Percentiles rank a stretch among this genome's conserved stretches.
Evolutionary conservation across 306 rosid species (phyloP).

Genomic region (Quercus bicolor): DNA sequence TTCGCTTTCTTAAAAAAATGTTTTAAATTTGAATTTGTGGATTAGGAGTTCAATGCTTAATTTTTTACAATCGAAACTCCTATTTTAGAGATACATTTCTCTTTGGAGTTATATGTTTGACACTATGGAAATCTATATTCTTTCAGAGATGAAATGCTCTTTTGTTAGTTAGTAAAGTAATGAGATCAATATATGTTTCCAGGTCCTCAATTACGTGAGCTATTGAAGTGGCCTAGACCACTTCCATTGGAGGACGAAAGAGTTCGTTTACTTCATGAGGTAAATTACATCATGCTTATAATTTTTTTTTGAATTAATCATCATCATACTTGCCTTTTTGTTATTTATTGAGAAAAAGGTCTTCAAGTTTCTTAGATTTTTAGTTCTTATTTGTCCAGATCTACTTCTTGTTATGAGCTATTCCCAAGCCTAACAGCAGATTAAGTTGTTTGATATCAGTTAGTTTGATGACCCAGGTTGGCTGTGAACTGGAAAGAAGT

Average conservation of each 20-base stretch:
- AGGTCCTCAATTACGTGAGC: slow-evolving; percentile 80
- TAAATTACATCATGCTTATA: slow-evolving; percentile 15
- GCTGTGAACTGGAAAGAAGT: slow-evolving; percentile 73
- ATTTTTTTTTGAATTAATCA: slow-evolving; percentile 11
- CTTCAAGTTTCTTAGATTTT: slow-evolving; percentile 4
- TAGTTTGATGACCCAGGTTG: slow-evolving; percentile 31
- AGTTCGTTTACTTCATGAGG: slow-evolving; percentile 90
- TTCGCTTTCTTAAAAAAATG: not conserved
- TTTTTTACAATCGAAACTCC: no score
- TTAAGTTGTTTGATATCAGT: slow-evolving; percentile 4
- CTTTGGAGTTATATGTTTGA: not conserved
- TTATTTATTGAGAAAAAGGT: not conserved
- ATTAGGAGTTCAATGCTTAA: not conserved
- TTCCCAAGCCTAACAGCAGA: not conserved
- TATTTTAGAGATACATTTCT: not conserved
- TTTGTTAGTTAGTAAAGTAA: slow-evolving; percentile 7
- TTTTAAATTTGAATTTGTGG: not conserved
- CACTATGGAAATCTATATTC: slow-evolving; percentile 1
- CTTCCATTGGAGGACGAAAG: slow-evolving; percentile 98
- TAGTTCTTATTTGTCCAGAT: not conserved
- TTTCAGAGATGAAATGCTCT: not conserved
- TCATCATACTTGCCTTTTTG: not conserved
- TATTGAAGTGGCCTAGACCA: slow-evolving; percentile 88
- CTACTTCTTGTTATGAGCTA: slow-evolving; percentile 12
- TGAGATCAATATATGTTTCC: slow-evolving; percentile 17